Conservation (phyloP, 2,329 filamentous ascomycete species). For the Lasiodiplodia sp. region DNA sequence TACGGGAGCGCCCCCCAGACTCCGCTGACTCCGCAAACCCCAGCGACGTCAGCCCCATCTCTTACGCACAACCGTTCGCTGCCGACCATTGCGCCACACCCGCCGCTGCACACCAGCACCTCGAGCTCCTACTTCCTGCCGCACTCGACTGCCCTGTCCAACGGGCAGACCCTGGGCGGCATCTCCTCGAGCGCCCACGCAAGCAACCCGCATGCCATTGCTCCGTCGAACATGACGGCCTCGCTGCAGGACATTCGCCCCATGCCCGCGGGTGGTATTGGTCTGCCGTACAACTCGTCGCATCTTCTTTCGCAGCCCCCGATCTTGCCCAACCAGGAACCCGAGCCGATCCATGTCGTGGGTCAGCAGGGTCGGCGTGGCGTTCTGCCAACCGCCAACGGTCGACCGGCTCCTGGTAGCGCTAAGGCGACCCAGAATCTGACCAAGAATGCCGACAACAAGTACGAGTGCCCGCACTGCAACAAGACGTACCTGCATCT, state of each 20-base stretch:
- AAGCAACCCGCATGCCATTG: constrained; percentile 43
- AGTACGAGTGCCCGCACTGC: constrained; percentile 97
- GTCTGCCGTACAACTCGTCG: constrained; percentile 42
- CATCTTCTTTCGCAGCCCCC: constrained; percentile 42
- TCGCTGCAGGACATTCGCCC: constrained; percentile 51
- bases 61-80: constrained; percentile 40
- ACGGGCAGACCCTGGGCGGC: constrained; percentile 45
- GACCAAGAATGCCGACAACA: constrained; percentile 94
- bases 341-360: constrained; percentile 85
- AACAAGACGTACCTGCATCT: constrained; percentile 98
- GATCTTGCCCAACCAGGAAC: constrained; percentile 51
- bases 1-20: constrained; percentile 38
- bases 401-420: constrained; percentile 77
- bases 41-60: constrained; percentile 40
- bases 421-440: constrained; percentile 87
- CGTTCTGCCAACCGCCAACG: constrained; percentile 89
- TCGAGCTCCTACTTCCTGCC: constrained; percentile 45
- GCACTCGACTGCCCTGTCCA: constrained; percentile 40
- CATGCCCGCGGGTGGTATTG: constrained; percentile 50
- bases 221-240: constrained; percentile 34
- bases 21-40: constrained; percentile 42
- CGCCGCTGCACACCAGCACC: constrained; percentile 47
- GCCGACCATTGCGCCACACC: constrained; percentile 44
- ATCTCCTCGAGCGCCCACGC: constrained; percentile 44
- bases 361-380: constrained; percentile 92